These are phyloP conservation scores for Daedaleopsis nitida DNA, from an alignment of 768 basidiomycete species.

Conservation along the genomic window DNA sequence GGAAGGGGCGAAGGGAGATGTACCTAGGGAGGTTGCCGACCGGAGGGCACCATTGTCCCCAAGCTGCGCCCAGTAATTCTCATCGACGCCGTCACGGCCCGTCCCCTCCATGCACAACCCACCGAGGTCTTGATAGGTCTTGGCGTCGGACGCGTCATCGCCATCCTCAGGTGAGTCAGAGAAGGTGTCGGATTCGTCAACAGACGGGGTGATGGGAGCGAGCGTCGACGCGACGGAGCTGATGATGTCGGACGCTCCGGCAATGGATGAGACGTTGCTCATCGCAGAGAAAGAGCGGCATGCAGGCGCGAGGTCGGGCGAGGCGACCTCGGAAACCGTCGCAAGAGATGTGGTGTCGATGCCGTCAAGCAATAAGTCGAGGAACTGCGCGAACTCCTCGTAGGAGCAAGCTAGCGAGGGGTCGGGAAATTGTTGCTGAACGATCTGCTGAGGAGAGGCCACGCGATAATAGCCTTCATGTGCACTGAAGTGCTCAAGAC, in stretches of 20 bases:
- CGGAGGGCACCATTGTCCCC: no score
- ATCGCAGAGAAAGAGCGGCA: no score
- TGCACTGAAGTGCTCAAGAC: no score
- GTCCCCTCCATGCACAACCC: no score
- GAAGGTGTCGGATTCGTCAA: neutral
- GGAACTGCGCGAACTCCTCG: neutral
- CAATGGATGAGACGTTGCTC: no score
- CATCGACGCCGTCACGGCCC: neutral
- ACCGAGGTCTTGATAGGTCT: no score
- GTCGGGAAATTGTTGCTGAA: neutral
- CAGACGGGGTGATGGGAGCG: neutral
- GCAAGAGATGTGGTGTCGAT: no score
- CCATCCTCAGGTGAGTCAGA: neutral
- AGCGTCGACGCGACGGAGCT: neutral
- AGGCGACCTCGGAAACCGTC: no score
- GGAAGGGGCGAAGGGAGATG: neutral
- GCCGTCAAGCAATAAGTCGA: neutral
- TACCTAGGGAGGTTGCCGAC: no score
- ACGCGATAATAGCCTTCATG: no score
- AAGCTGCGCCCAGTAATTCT: neutral
- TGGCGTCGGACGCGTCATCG: no score
- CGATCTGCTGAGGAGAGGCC: constrained; percentile 5
- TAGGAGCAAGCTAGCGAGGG: neutral
- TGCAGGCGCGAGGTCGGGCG: no score
- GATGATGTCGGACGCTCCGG: neutral